phyloP scores from a whole-genome alignment of 768 basidiomycete genomes.

The Lenzites betulinus region DNA sequence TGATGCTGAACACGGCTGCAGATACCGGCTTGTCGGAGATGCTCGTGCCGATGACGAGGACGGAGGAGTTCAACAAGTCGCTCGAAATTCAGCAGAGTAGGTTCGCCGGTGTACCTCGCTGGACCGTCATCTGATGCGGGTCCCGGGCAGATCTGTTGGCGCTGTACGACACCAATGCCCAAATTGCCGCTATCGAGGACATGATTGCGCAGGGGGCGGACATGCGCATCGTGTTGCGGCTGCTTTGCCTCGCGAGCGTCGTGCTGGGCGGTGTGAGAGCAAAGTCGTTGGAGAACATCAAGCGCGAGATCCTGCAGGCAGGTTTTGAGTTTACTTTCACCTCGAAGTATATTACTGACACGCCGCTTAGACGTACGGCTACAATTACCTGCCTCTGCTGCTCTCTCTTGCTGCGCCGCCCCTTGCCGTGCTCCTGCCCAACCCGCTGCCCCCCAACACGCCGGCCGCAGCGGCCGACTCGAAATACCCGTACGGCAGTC shows the following conservation, averaged over 20 bases:
- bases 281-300: constrained; percentile 83
- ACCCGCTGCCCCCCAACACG: constrained; percentile 60
- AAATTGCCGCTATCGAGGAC: constrained; percentile 88
- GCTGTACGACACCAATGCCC: constrained; percentile 80
- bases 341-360: constrained; percentile 32
- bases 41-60: constrained; percentile 79
- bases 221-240: constrained; percentile 72
- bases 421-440: constrained; percentile 66
- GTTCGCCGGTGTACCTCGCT: constrained; percentile 25
- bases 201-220: constrained; percentile 87
- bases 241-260: constrained; percentile 86
- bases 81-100: constrained; percentile 96
- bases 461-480: constrained; percentile 40
- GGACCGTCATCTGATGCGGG: background rate
- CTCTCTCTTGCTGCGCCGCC: constrained; percentile 66
- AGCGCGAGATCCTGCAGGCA: constrained; percentile 89
- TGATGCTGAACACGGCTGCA: constrained; percentile 35
- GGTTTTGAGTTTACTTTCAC: background rate
- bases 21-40: constrained; percentile 96
- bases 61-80: constrained; percentile 87
- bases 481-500: constrained; percentile 70
- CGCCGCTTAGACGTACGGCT: constrained; percentile 66
- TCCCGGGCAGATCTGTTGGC: constrained; percentile 78
- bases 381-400: constrained; percentile 67
- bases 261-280: constrained; percentile 84